A percentile compares a stretch with the other conserved stretches of the same genome.
Evolutionary conservation across 1,284 basidiomycete genomes (phyloP).

Genomic region (Moniliophthora roreri): DNA sequence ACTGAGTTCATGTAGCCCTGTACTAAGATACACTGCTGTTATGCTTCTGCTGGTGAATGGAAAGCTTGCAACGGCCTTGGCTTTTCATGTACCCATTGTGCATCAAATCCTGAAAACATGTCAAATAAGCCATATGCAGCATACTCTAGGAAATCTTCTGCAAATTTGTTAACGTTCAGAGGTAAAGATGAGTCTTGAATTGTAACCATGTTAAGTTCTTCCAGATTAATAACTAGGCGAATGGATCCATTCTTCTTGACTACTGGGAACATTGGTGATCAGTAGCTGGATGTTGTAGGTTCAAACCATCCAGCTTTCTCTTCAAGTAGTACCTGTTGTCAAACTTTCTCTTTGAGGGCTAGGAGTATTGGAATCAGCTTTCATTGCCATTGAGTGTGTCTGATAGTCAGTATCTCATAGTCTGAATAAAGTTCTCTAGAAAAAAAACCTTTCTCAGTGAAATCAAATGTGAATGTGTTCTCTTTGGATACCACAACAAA

Average conservation of each 20-base stretch:
- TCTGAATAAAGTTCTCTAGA: slow-evolving; percentile 30
- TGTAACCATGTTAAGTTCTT: slow-evolving; percentile 31
- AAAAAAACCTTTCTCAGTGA: slow-evolving; percentile 31
- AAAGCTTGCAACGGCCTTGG: slow-evolving; percentile 22
- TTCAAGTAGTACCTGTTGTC: slow-evolving; percentile 22
- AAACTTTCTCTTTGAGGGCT: slow-evolving; percentile 23
- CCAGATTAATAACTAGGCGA: slow-evolving; percentile 29
- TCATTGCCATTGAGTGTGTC: slow-evolving; percentile 31
- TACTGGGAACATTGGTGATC: slow-evolving; percentile 30
- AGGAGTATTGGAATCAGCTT: slow-evolving; percentile 26
- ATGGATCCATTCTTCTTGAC: slow-evolving; percentile 29
- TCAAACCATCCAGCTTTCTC: slow-evolving; percentile 29
- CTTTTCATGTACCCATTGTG: slow-evolving; percentile 25
- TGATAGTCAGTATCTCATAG: slow-evolving; percentile 31
- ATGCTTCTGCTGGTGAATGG: slow-evolving; percentile 5
- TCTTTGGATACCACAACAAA: slow-evolving; percentile 20
- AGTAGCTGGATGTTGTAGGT: slow-evolving; percentile 28
- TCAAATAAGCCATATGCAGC: slow-evolving; percentile 25
- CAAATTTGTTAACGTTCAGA: slow-evolving; percentile 30
- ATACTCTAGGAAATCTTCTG: slow-evolving; percentile 28
- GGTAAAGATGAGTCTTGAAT: slow-evolving; percentile 28
- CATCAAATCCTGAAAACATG: slow-evolving; percentile 28
- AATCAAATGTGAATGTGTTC: slow-evolving; percentile 26
- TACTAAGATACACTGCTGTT: slow-evolving; percentile 8
- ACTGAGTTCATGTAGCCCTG: slow-evolving; percentile 17